Evolutionary conservation across 176 grass and related monocot species (phyloP).

Genomic region (Musa beccarii): DNA sequence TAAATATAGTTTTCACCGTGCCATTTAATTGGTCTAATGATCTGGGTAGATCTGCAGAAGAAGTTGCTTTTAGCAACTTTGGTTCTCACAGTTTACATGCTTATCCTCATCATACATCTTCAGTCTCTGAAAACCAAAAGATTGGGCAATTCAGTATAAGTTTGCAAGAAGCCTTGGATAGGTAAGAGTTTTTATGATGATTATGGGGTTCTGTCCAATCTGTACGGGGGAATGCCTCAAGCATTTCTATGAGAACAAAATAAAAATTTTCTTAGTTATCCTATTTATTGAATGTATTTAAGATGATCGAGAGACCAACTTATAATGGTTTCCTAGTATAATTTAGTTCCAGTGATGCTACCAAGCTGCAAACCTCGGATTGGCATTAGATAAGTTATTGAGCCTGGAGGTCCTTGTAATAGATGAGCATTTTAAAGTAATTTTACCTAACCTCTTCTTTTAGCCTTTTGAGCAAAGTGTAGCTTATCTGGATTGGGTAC

Average conservation of each 20-base stretch:
- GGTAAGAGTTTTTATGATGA: not conserved
- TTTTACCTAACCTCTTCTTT: not conserved
- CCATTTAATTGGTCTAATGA: constrained; percentile 45
- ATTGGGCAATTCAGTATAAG: constrained; percentile 27
- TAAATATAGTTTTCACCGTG: constrained; percentile 52
- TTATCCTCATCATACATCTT: constrained; percentile 29
- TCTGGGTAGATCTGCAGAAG: constrained; percentile 34
- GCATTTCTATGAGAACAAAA: not conserved
- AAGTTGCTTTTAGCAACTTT: constrained; percentile 38
- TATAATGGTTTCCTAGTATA: not conserved
- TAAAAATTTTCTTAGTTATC: not conserved
- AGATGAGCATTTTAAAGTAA: not conserved
- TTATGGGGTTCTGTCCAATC: not conserved
- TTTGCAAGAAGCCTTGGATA: constrained; percentile 41
- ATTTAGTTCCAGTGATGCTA: not conserved
- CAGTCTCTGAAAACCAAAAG: constrained; percentile 41
- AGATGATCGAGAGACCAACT: not conserved
- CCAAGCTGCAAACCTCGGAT: not conserved
- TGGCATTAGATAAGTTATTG: not conserved
- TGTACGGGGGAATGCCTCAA: not conserved
- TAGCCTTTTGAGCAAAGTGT: not conserved
- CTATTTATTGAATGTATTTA: not conserved
- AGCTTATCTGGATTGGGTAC: too few species aligned
- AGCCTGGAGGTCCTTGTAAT: not conserved
- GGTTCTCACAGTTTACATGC: constrained; percentile 40